Evolutionary conservation across 1,139 yeast species (phyloP), one percentile per base, ranked within the genome.

Genomic region (Nakaseomyces kungkrabaensis): DNA sequence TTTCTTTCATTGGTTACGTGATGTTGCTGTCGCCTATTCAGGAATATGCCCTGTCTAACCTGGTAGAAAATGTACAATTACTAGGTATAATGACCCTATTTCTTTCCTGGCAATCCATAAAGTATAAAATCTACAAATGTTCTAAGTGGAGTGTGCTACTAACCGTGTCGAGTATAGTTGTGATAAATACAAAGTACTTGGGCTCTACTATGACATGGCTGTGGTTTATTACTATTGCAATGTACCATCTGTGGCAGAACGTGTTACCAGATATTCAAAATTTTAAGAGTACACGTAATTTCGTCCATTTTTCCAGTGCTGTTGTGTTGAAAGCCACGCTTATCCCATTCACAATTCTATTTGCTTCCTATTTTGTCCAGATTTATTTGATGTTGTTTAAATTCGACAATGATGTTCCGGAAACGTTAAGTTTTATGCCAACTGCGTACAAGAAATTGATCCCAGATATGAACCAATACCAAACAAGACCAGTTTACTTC

Each of bases 171-270:
- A 41, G 33, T 5, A 41, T 41, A 4, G 24, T 29, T 7, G 34
- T 41, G 33, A 25, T 38, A 7, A 29, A 29, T 7, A 27, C 44
- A 6, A 41, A 41, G 27, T 41, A 41, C 13, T 17, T 41, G 24
- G 44, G 44, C 5, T 27, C 34, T n/a, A 41, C 34, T 9, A 29
- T 41, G 33, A 17, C 44, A 5, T 41, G 44, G 44, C 26, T 41
- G 13, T 41, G 33, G 34, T 41, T 41, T 29, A 13, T 41, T 8
- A 27, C 34, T 11, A 41, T 41, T 13, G 44, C 34, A 4, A 13
- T 13, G 5, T 41, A 41, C n/a, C 33, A 41, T 29, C n/a, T 41
- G 25, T 41, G 44, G 44, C 44, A 41, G 44, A 41, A 41, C 4
- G 34, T 41, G 22, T 8, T 41, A 13, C 44, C 44, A 41, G 44